Percentiles rank a stretch among this genome's conserved stretches.
Evolutionary conservation across 2,329 filamentous ascomycete species (phyloP).

Genomic region (Exophiala aquamarina): DNA sequence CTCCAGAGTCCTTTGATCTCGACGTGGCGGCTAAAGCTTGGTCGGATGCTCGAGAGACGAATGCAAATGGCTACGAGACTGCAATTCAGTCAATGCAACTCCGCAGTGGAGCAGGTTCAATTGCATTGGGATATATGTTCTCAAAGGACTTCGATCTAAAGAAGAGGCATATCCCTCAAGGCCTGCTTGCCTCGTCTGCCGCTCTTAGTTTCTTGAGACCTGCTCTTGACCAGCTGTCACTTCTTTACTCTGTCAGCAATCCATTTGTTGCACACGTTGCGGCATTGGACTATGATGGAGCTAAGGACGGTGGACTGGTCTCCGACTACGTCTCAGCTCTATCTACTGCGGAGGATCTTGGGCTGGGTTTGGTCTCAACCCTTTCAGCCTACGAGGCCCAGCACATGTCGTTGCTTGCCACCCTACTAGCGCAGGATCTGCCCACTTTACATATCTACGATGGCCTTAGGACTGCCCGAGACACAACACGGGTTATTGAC

Average conservation of each 20-base stretch:
- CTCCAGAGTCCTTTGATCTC: slow-evolving; percentile 87
- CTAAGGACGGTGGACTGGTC: slow-evolving; percentile 68
- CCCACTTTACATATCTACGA: slow-evolving; percentile 90
- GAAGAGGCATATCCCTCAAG: slow-evolving; percentile 89
- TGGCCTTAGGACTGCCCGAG: slow-evolving; percentile 76
- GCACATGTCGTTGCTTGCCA: slow-evolving; percentile 91
- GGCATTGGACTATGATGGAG: slow-evolving; percentile 77
- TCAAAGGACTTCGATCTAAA: slow-evolving; percentile 91
- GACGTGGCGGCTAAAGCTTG: slow-evolving; percentile 80
- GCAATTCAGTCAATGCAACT: slow-evolving; percentile 80
- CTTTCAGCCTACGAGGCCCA: slow-evolving; percentile 87
- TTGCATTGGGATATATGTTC: slow-evolving; percentile 96
- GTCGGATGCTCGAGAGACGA: slow-evolving; percentile 68
- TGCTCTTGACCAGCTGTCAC: slow-evolving; percentile 85
- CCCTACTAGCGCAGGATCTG: slow-evolving; percentile 71
- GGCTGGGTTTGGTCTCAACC: slow-evolving; percentile 81
- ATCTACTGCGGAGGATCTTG: slow-evolving; percentile 82
- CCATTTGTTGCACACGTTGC: slow-evolving; percentile 92
- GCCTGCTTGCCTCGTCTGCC: slow-evolving; percentile 81
- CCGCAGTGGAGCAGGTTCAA: slow-evolving; percentile 80
- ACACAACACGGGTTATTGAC: slow-evolving; percentile 80
- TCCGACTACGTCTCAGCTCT: slow-evolving; percentile 83
- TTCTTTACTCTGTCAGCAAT: slow-evolving; percentile 88
- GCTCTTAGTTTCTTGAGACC: slow-evolving; percentile 77
- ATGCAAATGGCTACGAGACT: slow-evolving; percentile 79